Conservation (phyloP, 805 yeast genomes). For the Pichia nakasei region DNA sequence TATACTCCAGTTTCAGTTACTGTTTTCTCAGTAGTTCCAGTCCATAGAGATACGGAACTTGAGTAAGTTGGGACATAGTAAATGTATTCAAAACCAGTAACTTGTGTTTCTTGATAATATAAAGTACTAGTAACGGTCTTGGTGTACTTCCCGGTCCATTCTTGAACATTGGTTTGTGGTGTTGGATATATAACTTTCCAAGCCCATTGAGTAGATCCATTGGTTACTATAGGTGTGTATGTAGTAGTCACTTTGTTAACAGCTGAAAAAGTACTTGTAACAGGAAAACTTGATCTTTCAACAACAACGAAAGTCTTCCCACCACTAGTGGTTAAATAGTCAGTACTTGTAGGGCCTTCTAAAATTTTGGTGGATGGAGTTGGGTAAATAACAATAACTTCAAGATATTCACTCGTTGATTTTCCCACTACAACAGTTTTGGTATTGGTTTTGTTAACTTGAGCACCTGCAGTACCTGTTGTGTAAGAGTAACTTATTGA, state of each 20-base stretch:
- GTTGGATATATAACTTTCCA: constrained; percentile 1
- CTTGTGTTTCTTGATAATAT: background rate
- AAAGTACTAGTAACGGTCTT: background rate
- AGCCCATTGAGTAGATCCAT: background rate
- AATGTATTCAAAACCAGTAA: background rate
- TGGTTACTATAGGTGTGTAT: background rate
- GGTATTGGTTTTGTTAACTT: background rate
- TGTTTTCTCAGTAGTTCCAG: background rate
- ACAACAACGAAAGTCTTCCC: background rate
- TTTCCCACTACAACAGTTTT: background rate
- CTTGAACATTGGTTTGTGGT: background rate
- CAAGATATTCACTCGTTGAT: background rate
- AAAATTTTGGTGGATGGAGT: background rate
- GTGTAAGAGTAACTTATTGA: background rate
- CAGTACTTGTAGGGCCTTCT: background rate
- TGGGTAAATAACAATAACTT: background rate
- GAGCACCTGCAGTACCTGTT: background rate
- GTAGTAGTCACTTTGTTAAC: background rate
- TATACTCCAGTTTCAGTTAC: background rate
- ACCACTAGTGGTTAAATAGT: background rate
- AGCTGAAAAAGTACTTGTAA: background rate
- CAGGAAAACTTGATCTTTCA: background rate
- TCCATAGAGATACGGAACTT: constrained; percentile 2
- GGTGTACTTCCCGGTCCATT: background rate
- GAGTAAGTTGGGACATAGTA: constrained; percentile 3